A percentile compares a stretch with the other conserved stretches of the same genome.
phyloP scores from a whole-genome alignment of 2,329 filamentous ascomycete genomes.

The Neofusicoccum ribis region DNA sequence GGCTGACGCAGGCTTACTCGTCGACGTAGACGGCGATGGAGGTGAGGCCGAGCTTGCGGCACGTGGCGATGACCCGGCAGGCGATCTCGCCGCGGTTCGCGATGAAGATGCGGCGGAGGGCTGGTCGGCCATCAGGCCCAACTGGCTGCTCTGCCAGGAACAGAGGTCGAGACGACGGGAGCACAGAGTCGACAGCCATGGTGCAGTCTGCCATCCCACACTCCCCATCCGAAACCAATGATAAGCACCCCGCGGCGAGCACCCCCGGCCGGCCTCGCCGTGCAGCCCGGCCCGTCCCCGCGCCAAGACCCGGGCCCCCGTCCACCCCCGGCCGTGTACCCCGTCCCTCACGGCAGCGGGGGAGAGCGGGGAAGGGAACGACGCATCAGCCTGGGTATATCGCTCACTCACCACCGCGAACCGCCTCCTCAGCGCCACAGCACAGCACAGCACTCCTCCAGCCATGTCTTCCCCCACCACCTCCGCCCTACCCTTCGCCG shows the following conservation, averaged over 20 bases:
- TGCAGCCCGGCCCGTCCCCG: background rate
- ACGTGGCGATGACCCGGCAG: slow-evolving; percentile 52
- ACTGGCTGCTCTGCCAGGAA: background rate
- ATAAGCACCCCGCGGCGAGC: background rate
- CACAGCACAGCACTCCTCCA: too few relatives aligned
- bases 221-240: too few relatives aligned
- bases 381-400: too few relatives aligned
- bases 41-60: slow-evolving; percentile 50
- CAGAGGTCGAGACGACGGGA: background rate
- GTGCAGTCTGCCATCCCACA: background rate
- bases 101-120: slow-evolving; percentile 44
- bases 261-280: background rate
- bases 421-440: too few relatives aligned
- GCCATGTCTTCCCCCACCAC: too few relatives aligned
- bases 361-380: too few relatives aligned
- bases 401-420: too few relatives aligned
- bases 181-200: background rate
- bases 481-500: background rate
- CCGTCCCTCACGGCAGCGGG: background rate
- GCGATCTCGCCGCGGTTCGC: slow-evolving; percentile 64
- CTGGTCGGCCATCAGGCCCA: background rate
- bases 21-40: slow-evolving; percentile 59
- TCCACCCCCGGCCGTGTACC: background rate
- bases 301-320: background rate
- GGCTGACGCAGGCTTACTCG: slow-evolving; percentile 26